Evolutionary conservation across 2,329 filamentous ascomycete species (phyloP).

Genomic region (Arthrinium phaeospermum): DNA sequence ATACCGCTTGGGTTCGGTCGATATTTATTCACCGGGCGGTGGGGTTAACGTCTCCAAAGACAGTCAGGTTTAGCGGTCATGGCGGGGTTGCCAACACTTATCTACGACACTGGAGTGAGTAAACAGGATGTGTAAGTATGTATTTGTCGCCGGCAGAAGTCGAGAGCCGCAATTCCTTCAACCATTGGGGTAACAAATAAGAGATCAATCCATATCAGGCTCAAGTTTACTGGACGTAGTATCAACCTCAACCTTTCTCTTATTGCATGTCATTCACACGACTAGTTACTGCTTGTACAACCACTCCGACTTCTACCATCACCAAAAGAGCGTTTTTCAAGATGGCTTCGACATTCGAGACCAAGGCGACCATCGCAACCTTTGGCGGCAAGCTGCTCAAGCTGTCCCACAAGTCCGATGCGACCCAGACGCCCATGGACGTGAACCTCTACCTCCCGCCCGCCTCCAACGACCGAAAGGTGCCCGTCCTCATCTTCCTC

Average conservation of each 20-base stretch:
- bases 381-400: slow-evolving; percentile 96
- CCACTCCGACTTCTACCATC: neutral
- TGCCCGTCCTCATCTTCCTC: slow-evolving; percentile 90
- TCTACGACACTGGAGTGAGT: slow-evolving; percentile 3
- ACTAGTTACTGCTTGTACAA: neutral
- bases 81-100: slow-evolving; percentile 12
- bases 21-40: neutral
- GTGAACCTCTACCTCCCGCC: slow-evolving; percentile 92
- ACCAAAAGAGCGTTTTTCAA: slow-evolving; percentile 29
- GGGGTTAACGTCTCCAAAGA: slow-evolving; percentile 9
- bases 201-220: neutral
- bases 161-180: neutral
- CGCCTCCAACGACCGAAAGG: slow-evolving; percentile 65
- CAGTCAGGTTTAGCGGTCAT: slow-evolving; percentile 14
- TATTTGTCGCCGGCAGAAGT: neutral
- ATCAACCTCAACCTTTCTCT: neutral
- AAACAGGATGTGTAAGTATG: neutral
- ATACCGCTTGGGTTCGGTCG: neutral
- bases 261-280: neutral
- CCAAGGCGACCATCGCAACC: slow-evolving; percentile 84
- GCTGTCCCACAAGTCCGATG: slow-evolving; percentile 81
- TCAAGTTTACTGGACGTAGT: neutral
- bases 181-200: neutral
- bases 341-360: slow-evolving; percentile 78
- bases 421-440: slow-evolving; percentile 86